Conservation (phyloP, 2,329 filamentous ascomycete genomes). For the Aureobasidium lini region DNA sequence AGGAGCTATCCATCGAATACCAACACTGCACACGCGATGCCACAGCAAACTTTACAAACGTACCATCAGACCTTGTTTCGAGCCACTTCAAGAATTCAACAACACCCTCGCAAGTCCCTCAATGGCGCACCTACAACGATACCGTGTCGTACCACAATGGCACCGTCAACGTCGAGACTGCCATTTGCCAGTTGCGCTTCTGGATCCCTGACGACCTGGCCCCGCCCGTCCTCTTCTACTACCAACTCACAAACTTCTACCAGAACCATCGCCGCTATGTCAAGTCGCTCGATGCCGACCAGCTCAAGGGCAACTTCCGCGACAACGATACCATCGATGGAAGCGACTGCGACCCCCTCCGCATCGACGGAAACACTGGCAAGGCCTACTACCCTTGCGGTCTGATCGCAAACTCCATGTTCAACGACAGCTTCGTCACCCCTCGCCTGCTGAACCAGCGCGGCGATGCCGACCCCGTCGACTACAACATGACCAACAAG, state of each 20-base stretch:
- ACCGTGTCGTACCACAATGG: constrained; percentile 20
- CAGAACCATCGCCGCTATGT: constrained; percentile 98
- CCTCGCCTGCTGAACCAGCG: constrained; percentile 54
- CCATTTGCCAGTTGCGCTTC: constrained; percentile 67
- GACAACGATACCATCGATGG: constrained; percentile 52
- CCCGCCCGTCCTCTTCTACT: constrained; percentile 85
- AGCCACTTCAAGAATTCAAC: constrained; percentile 60
- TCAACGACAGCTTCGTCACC: constrained; percentile 80
- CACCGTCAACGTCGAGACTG: constrained; percentile 29
- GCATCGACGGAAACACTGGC: constrained; percentile 30
- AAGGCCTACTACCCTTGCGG: constrained; percentile 90
- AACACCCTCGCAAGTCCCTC: constrained; percentile 19
- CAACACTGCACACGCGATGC: constrained; percentile 58
- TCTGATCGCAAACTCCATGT: constrained; percentile 90
- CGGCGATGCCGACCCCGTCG: constrained; percentile 31
- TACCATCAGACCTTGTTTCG: constrained; percentile 52
- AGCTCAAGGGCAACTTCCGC: constrained; percentile 67
- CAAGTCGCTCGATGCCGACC: constrained; percentile 74
- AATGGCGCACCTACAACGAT: constrained; percentile 21
- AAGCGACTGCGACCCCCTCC: constrained; percentile 69
- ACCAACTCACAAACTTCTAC: constrained; percentile 95
- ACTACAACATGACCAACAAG: constrained; percentile 68
- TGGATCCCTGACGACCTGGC: constrained; percentile 69
- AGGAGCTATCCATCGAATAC: constrained; percentile 89
- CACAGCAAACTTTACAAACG: constrained; percentile 46